Base-by-base conservation (phyloP, 1,284 basidiomycete genomes). In the Polyporus tsugae region DNA sequence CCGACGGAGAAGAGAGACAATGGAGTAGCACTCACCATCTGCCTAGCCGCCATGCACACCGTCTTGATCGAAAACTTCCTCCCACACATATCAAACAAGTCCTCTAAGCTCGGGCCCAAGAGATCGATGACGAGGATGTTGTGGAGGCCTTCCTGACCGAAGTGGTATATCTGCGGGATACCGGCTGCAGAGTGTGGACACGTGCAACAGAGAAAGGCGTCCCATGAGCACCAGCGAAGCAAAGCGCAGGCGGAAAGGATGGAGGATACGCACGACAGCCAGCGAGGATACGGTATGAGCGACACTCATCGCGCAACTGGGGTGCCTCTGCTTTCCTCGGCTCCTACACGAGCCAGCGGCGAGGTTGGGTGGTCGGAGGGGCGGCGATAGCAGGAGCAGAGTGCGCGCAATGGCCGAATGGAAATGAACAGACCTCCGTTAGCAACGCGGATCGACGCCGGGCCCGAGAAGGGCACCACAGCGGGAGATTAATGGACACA, bases 121-220 rank as follows among this genome's bases (percentile, higher is more conserved):
- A 98, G 87, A 83, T 98, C 96, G 77, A 98, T 98, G 72, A 98
- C 96, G 71, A 98, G 90, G 75, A 98, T 96, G 80, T 98, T 98
- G 84, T 98, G 96, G 64, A 98, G 86, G n/a, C 96, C 96, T 83
- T 98, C 96, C 82, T 97, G 95, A 59, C 96, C 96, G 79, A 98
- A 98, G 83, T 98, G 96, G 84, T 98, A 97, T 78, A 98, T 97
- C 82, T 98, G 96, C 22, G 95, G 95, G 61, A 97, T 95, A 41
- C 95, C 95, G 70, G 89, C 93, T 96, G 80, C 36, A 59, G 19
- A 53, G 63, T 33, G 46, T 35, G 29, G 65, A n/a, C 39, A n/a
- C 55, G 44, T 29, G 65, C 38, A 53, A 49, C 4, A 19, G 38
- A 29, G 29, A 38, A 63, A 36, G 42, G 17, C 29, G n/a, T n/a